phyloP scores from a whole-genome alignment of 805 yeast species.

The Wickerhamia fluorescens region DNA sequence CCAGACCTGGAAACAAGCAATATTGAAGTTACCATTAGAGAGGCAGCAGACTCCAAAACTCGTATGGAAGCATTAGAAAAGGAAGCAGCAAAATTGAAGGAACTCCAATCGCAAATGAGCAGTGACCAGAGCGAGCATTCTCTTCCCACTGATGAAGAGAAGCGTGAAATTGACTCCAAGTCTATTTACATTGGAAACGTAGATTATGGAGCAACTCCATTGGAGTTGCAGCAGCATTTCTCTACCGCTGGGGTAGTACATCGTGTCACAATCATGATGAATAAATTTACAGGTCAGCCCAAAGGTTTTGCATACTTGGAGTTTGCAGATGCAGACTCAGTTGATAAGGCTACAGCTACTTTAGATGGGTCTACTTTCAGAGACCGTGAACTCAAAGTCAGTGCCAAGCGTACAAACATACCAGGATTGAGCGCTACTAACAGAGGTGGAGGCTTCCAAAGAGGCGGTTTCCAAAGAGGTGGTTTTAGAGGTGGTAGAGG shows the following conservation, averaged over 20 bases:
- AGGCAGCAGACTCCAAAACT: neutral
- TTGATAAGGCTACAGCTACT: constrained; percentile 52
- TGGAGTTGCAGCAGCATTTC: constrained; percentile 72
- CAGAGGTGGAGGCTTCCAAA: constrained; percentile 36
- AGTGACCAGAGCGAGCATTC: constrained; percentile 7
- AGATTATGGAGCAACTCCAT: constrained; percentile 72
- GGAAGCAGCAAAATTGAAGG: constrained; percentile 3
- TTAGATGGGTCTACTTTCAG: constrained; percentile 60
- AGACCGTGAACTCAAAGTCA: constrained; percentile 67
- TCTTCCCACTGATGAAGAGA: constrained; percentile 35
- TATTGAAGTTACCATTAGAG: too few species aligned
- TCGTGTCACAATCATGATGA: constrained; percentile 70
- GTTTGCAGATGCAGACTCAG: constrained; percentile 61
- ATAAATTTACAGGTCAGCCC: constrained; percentile 73
- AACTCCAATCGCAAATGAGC: constrained; percentile 3
- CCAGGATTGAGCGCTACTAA: constrained; percentile 50
- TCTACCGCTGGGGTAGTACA: constrained; percentile 64
- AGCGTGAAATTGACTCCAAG: constrained; percentile 66
- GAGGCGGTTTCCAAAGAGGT: constrained; percentile 14
- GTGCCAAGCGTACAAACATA: constrained; percentile 72
- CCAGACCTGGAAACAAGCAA: too few species aligned
- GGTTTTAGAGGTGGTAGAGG: constrained; percentile 22
- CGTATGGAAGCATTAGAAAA: constrained; percentile 2
- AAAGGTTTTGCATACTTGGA: constrained; percentile 86
- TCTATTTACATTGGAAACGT: constrained; percentile 81